Base-by-base conservation (phyloP, 805 yeast genomes). In the Candida sithepensis region DNA sequence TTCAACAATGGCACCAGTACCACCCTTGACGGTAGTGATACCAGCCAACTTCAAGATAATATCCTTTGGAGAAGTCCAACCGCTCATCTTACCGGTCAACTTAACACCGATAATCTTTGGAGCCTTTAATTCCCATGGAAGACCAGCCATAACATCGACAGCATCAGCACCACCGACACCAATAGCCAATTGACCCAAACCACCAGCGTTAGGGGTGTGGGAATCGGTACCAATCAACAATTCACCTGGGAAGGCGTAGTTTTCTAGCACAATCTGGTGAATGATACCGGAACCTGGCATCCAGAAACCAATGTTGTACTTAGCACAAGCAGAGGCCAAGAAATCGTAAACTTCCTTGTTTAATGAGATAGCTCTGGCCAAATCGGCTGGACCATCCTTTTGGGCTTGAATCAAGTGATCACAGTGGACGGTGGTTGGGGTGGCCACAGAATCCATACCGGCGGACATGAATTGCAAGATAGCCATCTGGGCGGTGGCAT, bases 151-250 rank as follows among this genome's bases (percentile, higher is more conserved):
- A 44, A 94, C 99, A 70, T 94, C 99, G 47, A 94, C 99, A 37
- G 99, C 99, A 72, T 94, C 99, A 47, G 99, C 99, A 76, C 99
- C 99, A 72, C 99, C 99, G 37, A 94, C 99, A 73, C 99, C 99
- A 66, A 94, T 94, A 61, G 99, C 98, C 57, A 92, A 84, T 57
- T 96, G 96, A 67, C 99, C 99, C 53, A 94, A 74, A 57, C 99
- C 99, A 74, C 99, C 99, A 26, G 99, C 99, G 63, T 94, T 94
- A 42, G 99, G 99, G 42, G 99, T 94, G 69, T 94, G 99, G 1
- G 98, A 91, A 70, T 94, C 99, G 37, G 99, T 94, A 58, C 99
- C 99, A 51, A 94, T 79, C 90, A 94, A 87, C 88, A 94, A 83
- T 54, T 88, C 78, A 63, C 99, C 99, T 49, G 99, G 99, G 59